Evolutionary conservation across 2,329 filamentous ascomycete species (phyloP), one percentile per base, ranked within the genome.

Genomic region (Neonectria neomacrospora): DNA sequence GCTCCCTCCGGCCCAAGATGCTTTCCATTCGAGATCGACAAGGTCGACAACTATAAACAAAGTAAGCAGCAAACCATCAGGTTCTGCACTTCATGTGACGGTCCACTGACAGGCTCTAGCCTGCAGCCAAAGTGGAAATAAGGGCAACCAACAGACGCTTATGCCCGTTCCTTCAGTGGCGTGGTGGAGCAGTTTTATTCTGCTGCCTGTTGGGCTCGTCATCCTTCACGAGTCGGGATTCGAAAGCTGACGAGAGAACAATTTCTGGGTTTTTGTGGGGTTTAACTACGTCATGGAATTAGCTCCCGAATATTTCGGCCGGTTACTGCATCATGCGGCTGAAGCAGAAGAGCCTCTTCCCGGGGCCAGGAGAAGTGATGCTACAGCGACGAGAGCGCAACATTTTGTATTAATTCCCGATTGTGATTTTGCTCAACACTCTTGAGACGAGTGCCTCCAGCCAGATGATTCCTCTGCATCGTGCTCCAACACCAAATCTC

Each of bases 131-230:
- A 47, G 59, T 62, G 59, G 59, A 53, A 62, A 62, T 62, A 62
- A 56, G 41, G 30, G 18, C 39, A 41, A 54, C 54, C 44, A 45
- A 42, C 54, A 45, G 50, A 42, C 48, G 32, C 54, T 58, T 58
- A 57, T 63, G 60, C 20, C 61, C 44, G 55, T 20, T 16, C 22
- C 18, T 58, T n/a, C n/a, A n/a, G 56, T 59, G 55, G 61, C 30
- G 54, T 23, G 14, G 53, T 64, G 62, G 58, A 55, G 59, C 20
- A 32, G 22, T n/a, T 45, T 54, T 58, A 64, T 54, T 47, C 62
- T 61, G 62, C 58, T 64, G 62, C 62, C 62, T 64, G 51, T 22
- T 52, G n/a, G 30, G 50, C 18, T 53, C n/a, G 39, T 56, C 37
- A 44, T 57, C 22, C 30, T n/a, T 37, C 54, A 28, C 54, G 20